These are phyloP conservation scores for Carex kokanica DNA, from an alignment of 176 grass and related monocot species.

Conservation along the genomic window DNA sequence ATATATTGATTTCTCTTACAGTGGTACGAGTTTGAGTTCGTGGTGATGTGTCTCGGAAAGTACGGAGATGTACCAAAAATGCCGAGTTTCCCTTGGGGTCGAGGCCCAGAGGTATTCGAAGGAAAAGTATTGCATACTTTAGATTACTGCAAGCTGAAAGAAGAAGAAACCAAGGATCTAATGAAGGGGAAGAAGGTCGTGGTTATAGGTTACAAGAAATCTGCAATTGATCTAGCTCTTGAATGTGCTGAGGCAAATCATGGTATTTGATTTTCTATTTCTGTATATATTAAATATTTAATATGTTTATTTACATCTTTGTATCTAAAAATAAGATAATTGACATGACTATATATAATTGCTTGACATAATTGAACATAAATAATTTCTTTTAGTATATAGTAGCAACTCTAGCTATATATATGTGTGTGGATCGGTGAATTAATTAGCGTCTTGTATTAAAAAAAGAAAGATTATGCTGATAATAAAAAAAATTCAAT, in stretches of 20 bases:
- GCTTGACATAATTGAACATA: not conserved
- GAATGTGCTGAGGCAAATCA: constrained; percentile 89
- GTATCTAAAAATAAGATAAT: not conserved
- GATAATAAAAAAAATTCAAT: too few relatives aligned
- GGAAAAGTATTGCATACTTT: constrained; percentile 78
- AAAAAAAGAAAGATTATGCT: too few relatives aligned
- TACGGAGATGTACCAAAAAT: constrained; percentile 80
- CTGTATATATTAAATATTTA: not conserved
- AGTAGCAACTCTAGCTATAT: too few relatives aligned
- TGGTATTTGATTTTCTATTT: constrained; percentile 37
- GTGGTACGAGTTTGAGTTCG: constrained; percentile 81
- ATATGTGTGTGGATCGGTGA: too few relatives aligned
- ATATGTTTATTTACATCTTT: not conserved
- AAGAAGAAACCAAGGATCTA: constrained; percentile 48
- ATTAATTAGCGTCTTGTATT: too few relatives aligned
- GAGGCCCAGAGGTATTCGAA: constrained; percentile 66
- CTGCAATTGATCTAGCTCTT: constrained; percentile 77
- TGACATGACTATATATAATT: not conserved
- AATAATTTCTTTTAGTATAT: not conserved
- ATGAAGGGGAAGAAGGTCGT: constrained; percentile 94
- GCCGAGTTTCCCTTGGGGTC: constrained; percentile 53
- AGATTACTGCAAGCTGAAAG: constrained; percentile 88
- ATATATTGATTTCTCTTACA: constrained; percentile 13
- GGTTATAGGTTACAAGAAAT: constrained; percentile 94
- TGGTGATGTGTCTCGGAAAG: constrained; percentile 95